A percentile compares a stretch with the other conserved stretches of the same genome.
These are phyloP conservation scores for Dendrothele bispora DNA, from an alignment of 768 basidiomycete species.

Conservation along the genomic window DNA sequence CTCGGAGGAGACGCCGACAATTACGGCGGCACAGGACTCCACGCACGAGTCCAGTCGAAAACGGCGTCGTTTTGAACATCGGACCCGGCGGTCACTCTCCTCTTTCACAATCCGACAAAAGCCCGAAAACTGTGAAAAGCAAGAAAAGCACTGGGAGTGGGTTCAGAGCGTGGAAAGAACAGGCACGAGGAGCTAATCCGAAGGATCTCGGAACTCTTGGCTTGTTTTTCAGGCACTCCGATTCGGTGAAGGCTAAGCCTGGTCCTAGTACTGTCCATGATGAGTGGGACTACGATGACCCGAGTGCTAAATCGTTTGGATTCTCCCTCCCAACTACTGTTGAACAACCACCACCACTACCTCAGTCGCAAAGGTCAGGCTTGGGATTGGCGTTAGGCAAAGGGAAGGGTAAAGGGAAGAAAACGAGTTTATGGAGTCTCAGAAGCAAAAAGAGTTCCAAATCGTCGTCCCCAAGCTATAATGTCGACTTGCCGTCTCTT, in stretches of 20 bases:
- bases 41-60: slow-evolving; percentile 15
- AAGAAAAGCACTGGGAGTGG: slow-evolving; percentile 34
- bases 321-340: slow-evolving; percentile 11
- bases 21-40: slow-evolving; percentile 10
- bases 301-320: slow-evolving; percentile 12
- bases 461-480: slow-evolving; percentile 10
- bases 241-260: slow-evolving; percentile 18
- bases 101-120: slow-evolving; percentile 3
- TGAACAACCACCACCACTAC: no score
- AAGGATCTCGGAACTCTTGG: slow-evolving; percentile 30
- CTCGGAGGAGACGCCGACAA: slow-evolving; percentile 32
- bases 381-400: no score
- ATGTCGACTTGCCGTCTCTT: slow-evolving; percentile 10
- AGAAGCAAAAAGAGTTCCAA: slow-evolving; percentile 1
- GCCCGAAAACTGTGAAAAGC: slow-evolving; percentile 8
- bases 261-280: slow-evolving; percentile 20
- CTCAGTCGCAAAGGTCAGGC: no score
- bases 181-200: slow-evolving; percentile 33
- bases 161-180: slow-evolving; percentile 45
- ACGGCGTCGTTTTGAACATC: slow-evolving; percentile 17
- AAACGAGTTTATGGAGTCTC: slow-evolving; percentile 1
- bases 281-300: slow-evolving; percentile 22
- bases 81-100: slow-evolving; percentile 8
- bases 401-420: slow-evolving; percentile 10
- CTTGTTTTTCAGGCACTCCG: slow-evolving; percentile 43